Evolutionary conservation across 306 rosid species (phyloP).

Genomic region (Mimosa pudica): DNA sequence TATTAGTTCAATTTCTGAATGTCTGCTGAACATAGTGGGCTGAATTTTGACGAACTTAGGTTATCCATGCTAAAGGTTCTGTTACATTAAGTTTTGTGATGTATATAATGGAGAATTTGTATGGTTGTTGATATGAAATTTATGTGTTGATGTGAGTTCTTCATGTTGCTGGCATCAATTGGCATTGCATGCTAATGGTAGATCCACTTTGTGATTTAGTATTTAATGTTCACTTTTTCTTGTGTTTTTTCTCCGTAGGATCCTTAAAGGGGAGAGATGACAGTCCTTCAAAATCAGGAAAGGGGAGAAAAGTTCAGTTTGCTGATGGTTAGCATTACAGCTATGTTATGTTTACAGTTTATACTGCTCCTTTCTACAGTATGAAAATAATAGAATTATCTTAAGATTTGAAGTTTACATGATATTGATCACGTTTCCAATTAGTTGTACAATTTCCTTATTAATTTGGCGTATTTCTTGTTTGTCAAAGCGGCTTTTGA

Average conservation of each 20-base stretch:
- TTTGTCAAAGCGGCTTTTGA: constrained; percentile 41
- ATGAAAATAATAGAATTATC: constrained; percentile 22
- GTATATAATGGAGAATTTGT: neutral
- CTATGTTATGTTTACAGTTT: constrained; percentile 12
- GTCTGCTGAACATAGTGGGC: neutral
- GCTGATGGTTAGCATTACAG: constrained; percentile 51
- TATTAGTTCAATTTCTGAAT: neutral
- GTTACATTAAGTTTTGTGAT: neutral
- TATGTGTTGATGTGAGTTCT: constrained; percentile 1
- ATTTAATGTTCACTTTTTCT: constrained; percentile 2
- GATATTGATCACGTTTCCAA: constrained; percentile 19
- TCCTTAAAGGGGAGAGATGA: constrained; percentile 76
- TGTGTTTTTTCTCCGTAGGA: constrained; percentile 39
- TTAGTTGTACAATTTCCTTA: constrained; percentile 16
- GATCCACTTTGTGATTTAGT: constrained; percentile 23
- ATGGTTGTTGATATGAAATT: constrained; percentile 24
- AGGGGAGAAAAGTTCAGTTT: constrained; percentile 79
- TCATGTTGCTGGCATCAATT: constrained; percentile 11
- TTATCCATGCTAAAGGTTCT: neutral
- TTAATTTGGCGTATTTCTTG: constrained; percentile 21
- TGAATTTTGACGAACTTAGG: constrained; percentile 29
- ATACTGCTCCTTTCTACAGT: constrained; percentile 26
- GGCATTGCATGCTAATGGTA: constrained; percentile 23
- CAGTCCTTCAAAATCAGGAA: constrained; percentile 61
- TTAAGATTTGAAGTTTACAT: constrained; percentile 16